Evolutionary conservation across 2,329 filamentous ascomycete species (phyloP), one percentile per base, ranked within the genome.

Genomic region (Clarireedia paspali): DNA sequence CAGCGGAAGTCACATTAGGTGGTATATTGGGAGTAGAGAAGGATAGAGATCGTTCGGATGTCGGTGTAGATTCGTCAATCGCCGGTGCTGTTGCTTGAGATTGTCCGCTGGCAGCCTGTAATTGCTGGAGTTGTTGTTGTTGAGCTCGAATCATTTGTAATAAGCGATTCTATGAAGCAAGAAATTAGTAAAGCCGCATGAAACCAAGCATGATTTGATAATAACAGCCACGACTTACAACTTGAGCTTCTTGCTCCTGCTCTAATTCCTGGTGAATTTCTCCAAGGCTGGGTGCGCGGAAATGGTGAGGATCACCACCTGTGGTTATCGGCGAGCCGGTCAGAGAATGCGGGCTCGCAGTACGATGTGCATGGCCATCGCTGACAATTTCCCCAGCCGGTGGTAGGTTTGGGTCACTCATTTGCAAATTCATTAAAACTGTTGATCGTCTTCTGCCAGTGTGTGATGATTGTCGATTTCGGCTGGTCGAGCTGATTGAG

Each of bases 251-350:
- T 68, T 90, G 87, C 71, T 91, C 87, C 53, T 84, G 86, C 70
- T 91, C 87, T 1, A 91, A 76, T 70, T 90, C 85, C 67, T 91
- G 87, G 63, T 91, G 87, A 44, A 91, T 79, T 70, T 90, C 87
- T 17, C 87, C 87, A 59, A 91, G 70, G 67, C 87, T 90, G 2
- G 86, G 86, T 0, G 84, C 74, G 49, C 87, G 77, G 62, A 82
- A 80, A 65, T 88, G 85, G 62, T 82, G 78, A 15, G 83, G 80
- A 62, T 84, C 81, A 36, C 72, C 68, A 42, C 55, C 63, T 6
- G 59, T 44, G 39, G 60, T 64, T 50, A 75, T 68, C 6, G 79
- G 76, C 9, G 78, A 80, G 55, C 74, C 66, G 57, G 77, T 70
- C 4, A 78, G 60, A n/a, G 73, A 72, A 56, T 74, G 75, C 44